These are phyloP conservation scores for Lachnellula arida DNA, from an alignment of 2,329 filamentous ascomycete species.

Conservation along the genomic window DNA sequence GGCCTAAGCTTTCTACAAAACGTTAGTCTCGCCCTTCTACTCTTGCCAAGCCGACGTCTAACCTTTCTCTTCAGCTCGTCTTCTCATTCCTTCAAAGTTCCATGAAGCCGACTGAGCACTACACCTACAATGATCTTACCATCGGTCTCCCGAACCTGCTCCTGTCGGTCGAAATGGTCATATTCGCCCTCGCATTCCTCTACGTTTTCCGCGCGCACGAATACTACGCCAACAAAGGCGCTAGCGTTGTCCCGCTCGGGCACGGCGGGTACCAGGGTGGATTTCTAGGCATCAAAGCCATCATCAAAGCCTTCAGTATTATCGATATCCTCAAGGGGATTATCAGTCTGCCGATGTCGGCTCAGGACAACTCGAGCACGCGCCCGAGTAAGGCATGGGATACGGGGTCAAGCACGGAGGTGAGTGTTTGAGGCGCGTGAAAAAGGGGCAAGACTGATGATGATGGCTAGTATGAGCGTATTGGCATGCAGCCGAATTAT, in stretches of 20 bases:
- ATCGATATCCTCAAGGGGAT: conserved; percentile 3
- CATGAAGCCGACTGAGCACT: conserved; percentile 12
- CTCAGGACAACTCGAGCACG: no score
- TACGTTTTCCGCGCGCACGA: conserved; percentile 10
- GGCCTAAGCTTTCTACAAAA: conserved; percentile 18
- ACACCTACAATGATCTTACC: conserved; percentile 14
- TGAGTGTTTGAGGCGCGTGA: not conserved
- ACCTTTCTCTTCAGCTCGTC: conserved; percentile 3
- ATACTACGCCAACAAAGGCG: conserved; percentile 7
- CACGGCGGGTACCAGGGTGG: conserved; percentile 15
- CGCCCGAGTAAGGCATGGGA: not conserved
- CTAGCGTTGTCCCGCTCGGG: conserved; percentile 4
- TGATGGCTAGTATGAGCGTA: not conserved
- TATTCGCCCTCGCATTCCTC: conserved; percentile 14
- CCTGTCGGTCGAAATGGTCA: conserved; percentile 15
- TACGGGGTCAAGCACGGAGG: not conserved
- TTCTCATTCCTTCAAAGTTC: conserved; percentile 13
- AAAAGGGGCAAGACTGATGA: not conserved
- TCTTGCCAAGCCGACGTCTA: not conserved
- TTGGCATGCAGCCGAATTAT: not conserved
- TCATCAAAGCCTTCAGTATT: conserved; percentile 12
- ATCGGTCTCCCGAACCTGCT: conserved; percentile 16
- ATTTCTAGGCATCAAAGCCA: conserved; percentile 10
- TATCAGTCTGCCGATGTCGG: not conserved
- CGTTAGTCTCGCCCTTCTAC: conserved; percentile 1